A percentile compares a stretch with the other conserved stretches of the same genome.
These are phyloP conservation scores for Kluyveromyces marxianus DNA, from an alignment of 1,139 yeast genomes.

Conservation along the genomic window DNA sequence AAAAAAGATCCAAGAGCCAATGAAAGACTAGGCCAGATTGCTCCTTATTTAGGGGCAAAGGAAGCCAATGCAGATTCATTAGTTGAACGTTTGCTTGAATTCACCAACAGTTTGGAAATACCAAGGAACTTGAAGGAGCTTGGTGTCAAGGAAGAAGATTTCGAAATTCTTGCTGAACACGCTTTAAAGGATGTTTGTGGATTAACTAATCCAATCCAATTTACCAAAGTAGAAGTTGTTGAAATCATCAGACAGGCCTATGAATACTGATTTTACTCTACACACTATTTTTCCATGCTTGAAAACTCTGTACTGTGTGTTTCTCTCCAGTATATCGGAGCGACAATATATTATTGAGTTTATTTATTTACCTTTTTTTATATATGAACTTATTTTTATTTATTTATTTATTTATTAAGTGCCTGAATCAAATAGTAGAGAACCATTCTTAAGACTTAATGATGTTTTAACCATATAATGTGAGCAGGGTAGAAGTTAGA, in stretches of 20 bases:
- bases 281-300: background rate
- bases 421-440: background rate
- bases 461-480: too few species aligned
- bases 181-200: constrained; percentile 20
- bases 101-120: constrained; percentile 12
- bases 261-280: constrained; percentile 10
- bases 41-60: constrained; percentile 13
- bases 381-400: too few species aligned
- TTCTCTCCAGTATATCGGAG: background rate
- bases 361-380: too few species aligned
- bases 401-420: background rate
- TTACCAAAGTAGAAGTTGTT: constrained; percentile 17
- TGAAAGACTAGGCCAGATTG: constrained; percentile 15
- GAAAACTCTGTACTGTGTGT: background rate
- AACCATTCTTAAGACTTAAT: too few species aligned
- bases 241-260: constrained; percentile 15
- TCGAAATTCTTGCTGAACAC: constrained; percentile 15
- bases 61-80: constrained; percentile 12
- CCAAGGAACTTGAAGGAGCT: constrained; percentile 17
- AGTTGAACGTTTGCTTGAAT: constrained; percentile 11
- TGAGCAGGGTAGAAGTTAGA: too few species aligned
- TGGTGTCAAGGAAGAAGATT: constrained; percentile 18
- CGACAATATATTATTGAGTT: background rate
- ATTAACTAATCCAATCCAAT: constrained; percentile 17
- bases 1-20: constrained; percentile 8